Evolutionary conservation across 1,139 yeast species (phyloP).

Genomic region (Magnusiomyces ingens): DNA sequence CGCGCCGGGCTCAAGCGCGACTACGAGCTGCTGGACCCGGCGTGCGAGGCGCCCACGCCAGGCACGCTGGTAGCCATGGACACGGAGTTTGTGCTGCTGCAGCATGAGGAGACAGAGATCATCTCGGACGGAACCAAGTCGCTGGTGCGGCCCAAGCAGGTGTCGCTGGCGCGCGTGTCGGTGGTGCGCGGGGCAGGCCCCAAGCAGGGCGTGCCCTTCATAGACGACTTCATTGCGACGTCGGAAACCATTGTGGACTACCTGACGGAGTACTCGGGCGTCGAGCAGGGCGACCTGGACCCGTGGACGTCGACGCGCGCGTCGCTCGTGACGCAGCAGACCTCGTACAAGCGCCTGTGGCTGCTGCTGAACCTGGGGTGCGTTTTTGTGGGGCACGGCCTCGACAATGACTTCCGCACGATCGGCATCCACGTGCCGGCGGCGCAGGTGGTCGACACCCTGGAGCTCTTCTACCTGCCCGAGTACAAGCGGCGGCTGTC

Average conservation of each 20-base stretch:
- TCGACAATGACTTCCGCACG: constrained; percentile 84
- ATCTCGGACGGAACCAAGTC: constrained; percentile 61
- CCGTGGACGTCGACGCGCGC: constrained; percentile 59
- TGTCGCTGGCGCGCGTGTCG: constrained; percentile 83
- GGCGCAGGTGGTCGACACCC: constrained; percentile 82
- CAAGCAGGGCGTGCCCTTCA: constrained; percentile 68
- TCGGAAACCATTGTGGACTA: constrained; percentile 66
- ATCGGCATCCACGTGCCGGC: constrained; percentile 81
- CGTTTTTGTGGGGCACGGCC: constrained; percentile 91
- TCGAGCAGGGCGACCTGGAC: constrained; percentile 84
- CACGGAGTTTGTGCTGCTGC: constrained; percentile 87
- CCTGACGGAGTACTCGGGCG: constrained; percentile 85
- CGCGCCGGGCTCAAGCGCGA: constrained; percentile 55
- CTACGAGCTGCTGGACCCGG: constrained; percentile 54
- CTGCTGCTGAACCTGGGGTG: constrained; percentile 80
- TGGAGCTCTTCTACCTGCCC: constrained; percentile 67
- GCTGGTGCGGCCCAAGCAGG: constrained; percentile 64
- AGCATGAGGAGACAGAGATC: constrained; percentile 76
- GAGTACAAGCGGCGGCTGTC: constrained; percentile 70
- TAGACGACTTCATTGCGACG: constrained; percentile 87
- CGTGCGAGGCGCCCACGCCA: constrained; percentile 57
- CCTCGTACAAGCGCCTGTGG: constrained; percentile 87
- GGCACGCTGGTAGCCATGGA: constrained; percentile 88
- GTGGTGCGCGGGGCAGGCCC: constrained; percentile 73
- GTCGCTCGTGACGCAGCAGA: constrained; percentile 64